These are phyloP conservation scores for Rhizoctonia solani DNA, from an alignment of 1,284 basidiomycete species.

Conservation along the genomic window DNA sequence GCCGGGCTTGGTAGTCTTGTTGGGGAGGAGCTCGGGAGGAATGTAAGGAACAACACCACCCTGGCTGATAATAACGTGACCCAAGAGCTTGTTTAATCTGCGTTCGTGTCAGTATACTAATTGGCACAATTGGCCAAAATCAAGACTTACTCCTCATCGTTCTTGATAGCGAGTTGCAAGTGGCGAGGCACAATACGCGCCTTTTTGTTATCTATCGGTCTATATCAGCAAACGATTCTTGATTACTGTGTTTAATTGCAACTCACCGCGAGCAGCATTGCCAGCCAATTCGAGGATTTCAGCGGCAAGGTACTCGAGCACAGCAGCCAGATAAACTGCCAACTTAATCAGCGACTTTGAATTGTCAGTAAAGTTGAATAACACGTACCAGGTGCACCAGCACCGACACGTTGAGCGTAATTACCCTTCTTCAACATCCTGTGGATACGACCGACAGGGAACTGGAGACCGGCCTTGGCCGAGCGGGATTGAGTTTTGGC, in stretches of 20 bases:
- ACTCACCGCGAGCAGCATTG: constrained; percentile 45
- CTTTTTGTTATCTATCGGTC: constrained; percentile 52
- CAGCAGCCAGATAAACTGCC: constrained; percentile 41
- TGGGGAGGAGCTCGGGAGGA: constrained; percentile 49
- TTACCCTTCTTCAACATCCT: constrained; percentile 44
- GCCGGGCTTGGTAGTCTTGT: constrained; percentile 53
- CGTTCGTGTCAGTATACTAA: constrained; percentile 41
- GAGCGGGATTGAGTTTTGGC: constrained; percentile 41
- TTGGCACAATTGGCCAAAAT: constrained; percentile 24
- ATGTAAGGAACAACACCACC: constrained; percentile 86
- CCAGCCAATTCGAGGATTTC: constrained; percentile 44
- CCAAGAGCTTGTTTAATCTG: constrained; percentile 74
- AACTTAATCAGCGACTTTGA: neutral
- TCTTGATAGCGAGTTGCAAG: constrained; percentile 86
- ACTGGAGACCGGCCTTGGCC: constrained; percentile 44
- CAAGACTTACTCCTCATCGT: constrained; percentile 73
- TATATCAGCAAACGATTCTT: neutral
- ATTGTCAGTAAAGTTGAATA: neutral
- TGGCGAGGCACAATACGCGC: constrained; percentile 66
- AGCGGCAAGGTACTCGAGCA: constrained; percentile 43
- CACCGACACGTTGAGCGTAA: constrained; percentile 44
- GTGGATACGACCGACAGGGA: constrained; percentile 45
- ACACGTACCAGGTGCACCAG: constrained; percentile 42
- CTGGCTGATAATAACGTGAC: constrained; percentile 86
- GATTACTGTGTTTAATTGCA: constrained; percentile 46